Evolutionary conservation across 305 asterid species (phyloP).

Genomic region (Euphrasia arctica): DNA sequence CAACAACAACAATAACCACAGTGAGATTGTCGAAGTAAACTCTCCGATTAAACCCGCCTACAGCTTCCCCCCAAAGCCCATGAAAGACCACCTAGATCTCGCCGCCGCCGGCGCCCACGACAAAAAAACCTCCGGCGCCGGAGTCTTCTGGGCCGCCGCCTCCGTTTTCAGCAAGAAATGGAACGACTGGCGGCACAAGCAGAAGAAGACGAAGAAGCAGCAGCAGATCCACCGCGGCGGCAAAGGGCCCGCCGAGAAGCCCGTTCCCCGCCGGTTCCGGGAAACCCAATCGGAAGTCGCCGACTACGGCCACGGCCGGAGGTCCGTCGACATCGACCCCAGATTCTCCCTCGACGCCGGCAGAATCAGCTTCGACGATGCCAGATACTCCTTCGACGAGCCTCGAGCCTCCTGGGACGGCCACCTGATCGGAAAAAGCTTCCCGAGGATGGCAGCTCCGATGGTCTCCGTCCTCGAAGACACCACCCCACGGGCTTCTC

Average conservation of each 20-base stretch:
- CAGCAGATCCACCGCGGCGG: slow-evolving; percentile 36
- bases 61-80: slow-evolving; percentile 41
- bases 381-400: slow-evolving; percentile 85
- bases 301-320: slow-evolving; percentile 86
- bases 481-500: slow-evolving; percentile 43
- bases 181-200: slow-evolving; percentile 90
- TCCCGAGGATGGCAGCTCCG: slow-evolving; percentile 64
- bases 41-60: slow-evolving; percentile 22
- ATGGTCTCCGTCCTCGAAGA: slow-evolving; percentile 90
- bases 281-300: slow-evolving; percentile 94
- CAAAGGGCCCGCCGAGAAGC: slow-evolving; percentile 68
- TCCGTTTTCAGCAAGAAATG: slow-evolving; percentile 94
- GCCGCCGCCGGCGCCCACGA: slow-evolving; percentile 43
- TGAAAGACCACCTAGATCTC: slow-evolving; percentile 80
- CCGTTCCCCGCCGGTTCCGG: slow-evolving; percentile 63
- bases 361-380: slow-evolving; percentile 83
- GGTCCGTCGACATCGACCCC: slow-evolving; percentile 91
- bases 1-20: neutral
- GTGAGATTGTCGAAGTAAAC: slow-evolving; percentile 67
- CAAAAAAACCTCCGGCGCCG: slow-evolving; percentile 57
- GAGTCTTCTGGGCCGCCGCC: slow-evolving; percentile 85
- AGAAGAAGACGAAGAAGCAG: slow-evolving; percentile 71
- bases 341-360: slow-evolving; percentile 88
- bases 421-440: slow-evolving; percentile 58
- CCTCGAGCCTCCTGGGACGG: slow-evolving; percentile 98